Base-by-base conservation (phyloP, 345 rosid species). In the Aethionema arabicum region DNA sequence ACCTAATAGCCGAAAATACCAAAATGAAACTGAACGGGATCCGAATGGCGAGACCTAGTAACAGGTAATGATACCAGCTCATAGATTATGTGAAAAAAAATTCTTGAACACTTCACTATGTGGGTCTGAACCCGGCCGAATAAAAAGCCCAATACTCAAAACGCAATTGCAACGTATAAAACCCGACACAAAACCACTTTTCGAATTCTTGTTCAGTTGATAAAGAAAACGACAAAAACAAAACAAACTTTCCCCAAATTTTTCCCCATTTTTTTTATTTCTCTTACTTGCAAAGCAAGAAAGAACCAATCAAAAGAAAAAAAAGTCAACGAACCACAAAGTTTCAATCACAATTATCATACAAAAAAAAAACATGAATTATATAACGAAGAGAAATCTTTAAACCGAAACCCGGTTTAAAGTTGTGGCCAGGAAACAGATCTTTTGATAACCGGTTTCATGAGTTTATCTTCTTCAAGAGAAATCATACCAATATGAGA, bases 401-500 rank as follows among this genome's bases (percentile, higher is more conserved):
- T 21, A 11, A 69, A 29, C 51, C 68, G 7, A 32, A 48, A 11
- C 8, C 4, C 56, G 52, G 40, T 13, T n/a, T 32, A 70, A 32
- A 70, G 74, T 56, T 56, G 69, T 8, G 74, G 74, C 88, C 88
- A 83, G 12, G 88, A 83, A 13, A 80, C 73, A 62, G 88, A 83
- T 73, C 88, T 73, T 77, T 83, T 85, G 39, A 85, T 54, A 15
- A 81, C 72, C 21, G 92, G 83, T 68, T 85, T 85, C 85, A 81
- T 81, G 60, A 73, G 82, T 72, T 69, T 85, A 74, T 85, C 92
- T 74, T 85, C 86, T 67, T 85, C 88, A 0, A 85, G 71, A 47
- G 92, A 78, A 13, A 85, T 81, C 86, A 85, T 81, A 14, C 86
- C 86, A 59, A 85, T 67, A 69, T 85, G 88, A 8, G 92, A 83